These are phyloP conservation scores for Xylaria venustula DNA, from an alignment of 495 filamentous ascomycete species.

Conservation along the genomic window DNA sequence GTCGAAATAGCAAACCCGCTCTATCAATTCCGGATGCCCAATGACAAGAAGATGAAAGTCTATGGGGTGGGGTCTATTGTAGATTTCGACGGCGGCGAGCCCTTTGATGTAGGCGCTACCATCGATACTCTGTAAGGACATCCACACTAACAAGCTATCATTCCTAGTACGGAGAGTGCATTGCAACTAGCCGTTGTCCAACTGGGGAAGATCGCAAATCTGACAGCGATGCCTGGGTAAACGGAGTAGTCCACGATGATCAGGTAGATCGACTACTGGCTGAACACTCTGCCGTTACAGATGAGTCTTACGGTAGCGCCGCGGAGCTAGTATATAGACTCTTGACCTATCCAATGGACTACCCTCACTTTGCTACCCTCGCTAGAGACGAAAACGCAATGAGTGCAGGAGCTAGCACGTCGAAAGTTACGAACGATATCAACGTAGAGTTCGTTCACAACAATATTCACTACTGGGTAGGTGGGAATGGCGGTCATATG, in stretches of 20 bases:
- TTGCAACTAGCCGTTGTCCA: constrained; percentile 4
- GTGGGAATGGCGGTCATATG: constrained; percentile 43
- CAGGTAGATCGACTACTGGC: not conserved
- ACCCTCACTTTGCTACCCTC: constrained; percentile 3
- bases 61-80: constrained; percentile 3
- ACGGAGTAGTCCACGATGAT: constrained; percentile 2
- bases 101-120: not conserved
- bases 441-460: constrained; percentile 44
- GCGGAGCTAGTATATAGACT: constrained; percentile 6
- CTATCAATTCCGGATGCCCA: constrained; percentile 29
- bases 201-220: not conserved
- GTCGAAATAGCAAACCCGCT: constrained; percentile 37
- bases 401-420: constrained; percentile 1
- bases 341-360: constrained; percentile 4
- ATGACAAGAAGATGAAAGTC: not conserved
- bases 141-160: not conserved
- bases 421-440: constrained; percentile 19
- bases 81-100: not conserved
- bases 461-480: constrained; percentile 41
- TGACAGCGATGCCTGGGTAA: not conserved
- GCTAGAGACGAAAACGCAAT: constrained; percentile 3
- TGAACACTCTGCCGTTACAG: constrained; percentile 2
- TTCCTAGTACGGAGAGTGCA: constrained; percentile 6
- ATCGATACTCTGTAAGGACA: not conserved
- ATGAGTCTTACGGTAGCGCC: not conserved